These are phyloP conservation scores for Pseudomassariella vexata DNA, from an alignment of 2,329 filamentous ascomycete genomes.

Conservation along the genomic window DNA sequence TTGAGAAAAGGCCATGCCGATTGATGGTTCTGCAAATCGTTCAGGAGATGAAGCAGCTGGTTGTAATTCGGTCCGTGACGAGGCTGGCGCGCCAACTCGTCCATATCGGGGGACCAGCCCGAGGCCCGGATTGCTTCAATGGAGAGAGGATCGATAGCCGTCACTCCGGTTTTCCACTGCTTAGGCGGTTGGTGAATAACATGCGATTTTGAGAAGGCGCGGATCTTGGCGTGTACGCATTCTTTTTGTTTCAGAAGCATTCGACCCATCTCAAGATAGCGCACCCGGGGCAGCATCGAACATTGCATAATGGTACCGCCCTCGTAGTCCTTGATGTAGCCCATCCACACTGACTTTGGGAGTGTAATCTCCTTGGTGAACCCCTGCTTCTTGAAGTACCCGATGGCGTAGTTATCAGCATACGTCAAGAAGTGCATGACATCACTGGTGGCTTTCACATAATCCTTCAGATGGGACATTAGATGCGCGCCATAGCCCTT, in stretches of 20 bases:
- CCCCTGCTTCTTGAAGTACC: constrained; percentile 98
- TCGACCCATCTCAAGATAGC: constrained; percentile 86
- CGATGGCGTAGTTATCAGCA: constrained; percentile 97
- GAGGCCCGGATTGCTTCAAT: constrained; percentile 87
- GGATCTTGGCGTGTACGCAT: constrained; percentile 88
- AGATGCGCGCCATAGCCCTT: constrained; percentile 97
- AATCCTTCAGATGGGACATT: constrained; percentile 97
- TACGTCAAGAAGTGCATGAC: constrained; percentile 99
- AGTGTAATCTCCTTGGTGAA: constrained; percentile 98
- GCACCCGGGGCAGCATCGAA: constrained; percentile 89
- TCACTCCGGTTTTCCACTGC: constrained; percentile 73
- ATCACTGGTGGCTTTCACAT: constrained; percentile 91
- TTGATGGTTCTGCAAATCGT: constrained; percentile 90
- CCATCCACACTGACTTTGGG: constrained; percentile 91
- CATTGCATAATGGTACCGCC: constrained; percentile 99
- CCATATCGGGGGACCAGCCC: constrained; percentile 97
- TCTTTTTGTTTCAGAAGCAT: constrained; percentile 98
- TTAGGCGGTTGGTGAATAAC: constrained; percentile 79
- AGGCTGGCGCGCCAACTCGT: constrained; percentile 88
- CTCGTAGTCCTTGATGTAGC: constrained; percentile 99
- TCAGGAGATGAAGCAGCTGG: constrained; percentile 84
- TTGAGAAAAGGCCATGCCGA: constrained; percentile 92
- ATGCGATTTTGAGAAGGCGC: constrained; percentile 83
- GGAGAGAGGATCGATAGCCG: constrained; percentile 74
- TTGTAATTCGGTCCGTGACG: constrained; percentile 96